Base-by-base conservation (phyloP, 1,284 basidiomycete species). In the Clitocybe nebularis region DNA sequence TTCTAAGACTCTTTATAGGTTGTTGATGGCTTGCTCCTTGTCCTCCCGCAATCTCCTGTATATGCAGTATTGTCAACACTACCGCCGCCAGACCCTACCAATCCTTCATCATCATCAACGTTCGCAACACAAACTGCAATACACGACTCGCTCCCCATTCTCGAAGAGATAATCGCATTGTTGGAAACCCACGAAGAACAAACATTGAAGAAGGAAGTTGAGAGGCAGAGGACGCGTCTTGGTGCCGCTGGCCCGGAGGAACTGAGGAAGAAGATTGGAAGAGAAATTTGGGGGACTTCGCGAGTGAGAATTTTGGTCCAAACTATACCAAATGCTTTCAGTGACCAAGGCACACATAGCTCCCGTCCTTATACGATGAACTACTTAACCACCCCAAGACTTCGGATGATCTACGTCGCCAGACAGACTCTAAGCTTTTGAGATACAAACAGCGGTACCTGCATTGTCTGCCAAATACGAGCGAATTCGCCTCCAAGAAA, bases 351-450 rank as follows among this genome's bases (percentile, higher is more conserved):
- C n/a, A n/a, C n/a, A n/a, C n/a, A 10, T 47, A 88, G 87, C 66
- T 92, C 17, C 85, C 84, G 5, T 55, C 54, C 0, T 62, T 89
- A 24, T 93, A 92, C 55, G 68, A 79, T 25, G 84, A 90, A 53
- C 67, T 92, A 16, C 60, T 92, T 28, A 82, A 82, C 47, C 89
- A 93, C 53, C 85, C 84, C 0, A 72, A 74, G 49, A 84, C 89
- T 2, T 70, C 81, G 0, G 89, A 92, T 52, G 78, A 82, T 2
- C 63, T 87, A 6, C 78, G 90, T 17, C 71, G 85, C 9, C 59
- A 66, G 25, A 81, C 78, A 0, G 91, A 93, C 55, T 65, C 75
- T 10, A 90, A 88, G 49, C 67, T 91, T 2, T 65, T 93, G 17
- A 65, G 69, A 19, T 74, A 80, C 53, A 80, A 78, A 49, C 71